Percentiles rank a stretch among this genome's conserved stretches.
Conservation (phyloP, 2,329 filamentous ascomycete genomes). For the Phaeosphaeriaceae sp. region DNA sequence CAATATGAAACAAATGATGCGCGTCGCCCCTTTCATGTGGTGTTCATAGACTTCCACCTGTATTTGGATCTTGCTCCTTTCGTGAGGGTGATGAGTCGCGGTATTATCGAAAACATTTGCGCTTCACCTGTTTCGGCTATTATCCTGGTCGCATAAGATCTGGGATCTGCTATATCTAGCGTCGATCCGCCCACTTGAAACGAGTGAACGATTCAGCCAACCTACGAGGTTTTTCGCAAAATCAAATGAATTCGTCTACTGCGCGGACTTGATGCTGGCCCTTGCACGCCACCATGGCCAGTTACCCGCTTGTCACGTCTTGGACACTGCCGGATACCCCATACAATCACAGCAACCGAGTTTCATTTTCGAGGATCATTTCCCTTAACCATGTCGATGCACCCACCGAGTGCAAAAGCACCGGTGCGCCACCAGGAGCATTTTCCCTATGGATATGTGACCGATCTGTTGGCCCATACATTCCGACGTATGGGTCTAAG, state of each 20-base stretch:
- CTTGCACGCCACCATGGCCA: not conserved
- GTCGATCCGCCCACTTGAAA: not conserved
- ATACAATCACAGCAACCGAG: not conserved
- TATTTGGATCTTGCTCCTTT: not conserved
- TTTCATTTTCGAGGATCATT: not conserved
- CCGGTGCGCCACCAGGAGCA: not conserved
- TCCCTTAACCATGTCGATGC: not conserved
- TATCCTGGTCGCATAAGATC: not conserved
- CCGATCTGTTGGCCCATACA: not conserved
- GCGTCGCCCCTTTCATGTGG: too few species aligned
- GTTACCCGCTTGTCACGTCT: not conserved
- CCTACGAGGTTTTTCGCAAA: not conserved
- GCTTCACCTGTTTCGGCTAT: not conserved
- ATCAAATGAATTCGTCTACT: not conserved
- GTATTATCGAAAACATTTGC: not conserved
- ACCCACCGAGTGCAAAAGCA: not conserved
- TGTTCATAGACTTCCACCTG: too few species aligned
- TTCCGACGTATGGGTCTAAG: not conserved
- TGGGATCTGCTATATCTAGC: not conserved
- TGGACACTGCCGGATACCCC: not conserved
- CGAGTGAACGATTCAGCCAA: not conserved
- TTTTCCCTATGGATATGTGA: not conserved
- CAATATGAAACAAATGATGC: too few species aligned
- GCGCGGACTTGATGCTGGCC: not conserved
- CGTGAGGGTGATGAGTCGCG: not conserved